phyloP scores from a whole-genome alignment of 495 filamentous ascomycete species.

The Hyaloscypha hepaticicola region DNA sequence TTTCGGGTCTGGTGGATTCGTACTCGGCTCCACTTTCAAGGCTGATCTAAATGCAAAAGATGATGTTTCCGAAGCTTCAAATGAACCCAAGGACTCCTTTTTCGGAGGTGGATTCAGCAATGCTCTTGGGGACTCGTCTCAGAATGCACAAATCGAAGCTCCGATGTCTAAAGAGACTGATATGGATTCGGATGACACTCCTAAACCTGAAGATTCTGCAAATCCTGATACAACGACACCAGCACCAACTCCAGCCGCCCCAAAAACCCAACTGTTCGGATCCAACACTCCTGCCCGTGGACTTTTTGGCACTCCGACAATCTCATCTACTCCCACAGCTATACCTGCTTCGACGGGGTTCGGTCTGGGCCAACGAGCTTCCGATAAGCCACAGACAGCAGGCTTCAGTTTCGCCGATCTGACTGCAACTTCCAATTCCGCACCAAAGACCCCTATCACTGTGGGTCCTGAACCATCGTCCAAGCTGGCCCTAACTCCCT shows the following conservation, averaged over 20 bases:
- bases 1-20: constrained; percentile 55
- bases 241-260: constrained; percentile 49
- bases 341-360: constrained; percentile 27
- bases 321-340: constrained; percentile 35
- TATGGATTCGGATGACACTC: constrained; percentile 49
- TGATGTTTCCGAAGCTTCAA: constrained; percentile 52
- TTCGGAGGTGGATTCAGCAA: constrained; percentile 59
- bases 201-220: constrained; percentile 33
- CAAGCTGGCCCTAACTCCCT: constrained; percentile 13
- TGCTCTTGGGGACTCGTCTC: constrained; percentile 46
- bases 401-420: constrained; percentile 17
- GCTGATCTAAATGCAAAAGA: constrained; percentile 64
- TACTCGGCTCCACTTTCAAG: constrained; percentile 79
- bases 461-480: neutral
- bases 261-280: constrained; percentile 42
- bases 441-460: constrained; percentile 17
- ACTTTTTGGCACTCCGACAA: constrained; percentile 30
- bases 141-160: constrained; percentile 38
- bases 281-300: constrained; percentile 31
- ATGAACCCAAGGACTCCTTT: constrained; percentile 41
- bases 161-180: constrained; percentile 58
- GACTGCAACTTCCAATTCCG: constrained; percentile 1
- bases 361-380: constrained; percentile 21
- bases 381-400: constrained; percentile 16
- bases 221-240: constrained; percentile 55